These are phyloP conservation scores for Camellia sinensis DNA, from an alignment of 148 eudicot genomes.

Conservation along the genomic window DNA sequence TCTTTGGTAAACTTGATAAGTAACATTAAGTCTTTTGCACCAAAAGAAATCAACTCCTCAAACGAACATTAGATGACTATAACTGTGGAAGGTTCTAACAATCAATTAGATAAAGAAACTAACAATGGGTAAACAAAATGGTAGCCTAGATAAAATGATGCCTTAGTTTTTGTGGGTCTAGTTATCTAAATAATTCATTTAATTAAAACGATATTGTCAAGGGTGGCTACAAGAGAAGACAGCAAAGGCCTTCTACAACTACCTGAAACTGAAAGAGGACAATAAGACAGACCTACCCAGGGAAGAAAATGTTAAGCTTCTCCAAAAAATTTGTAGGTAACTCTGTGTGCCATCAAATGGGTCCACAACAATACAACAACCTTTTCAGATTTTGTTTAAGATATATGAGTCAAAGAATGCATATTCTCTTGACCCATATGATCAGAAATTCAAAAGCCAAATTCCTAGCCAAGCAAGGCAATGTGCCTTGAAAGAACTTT, in stretches of 20 bases:
- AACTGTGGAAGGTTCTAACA: too few relatives aligned
- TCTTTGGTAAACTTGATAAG: not conserved
- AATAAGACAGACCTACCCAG: not conserved
- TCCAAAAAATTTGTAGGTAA: not conserved
- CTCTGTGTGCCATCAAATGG: not conserved
- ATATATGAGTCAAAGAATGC: not conserved
- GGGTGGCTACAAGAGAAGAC: not conserved
- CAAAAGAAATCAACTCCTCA: not conserved
- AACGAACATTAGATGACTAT: not conserved
- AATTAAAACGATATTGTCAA: too few relatives aligned
- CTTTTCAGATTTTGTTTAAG: not conserved
- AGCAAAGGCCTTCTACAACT: not conserved
- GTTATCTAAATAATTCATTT: too few relatives aligned
- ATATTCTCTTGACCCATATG: not conserved
- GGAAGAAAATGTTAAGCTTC: not conserved
- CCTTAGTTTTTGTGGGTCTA: too few relatives aligned
- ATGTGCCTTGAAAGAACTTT: too few relatives aligned
- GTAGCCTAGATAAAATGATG: too few relatives aligned
- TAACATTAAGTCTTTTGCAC: not conserved
- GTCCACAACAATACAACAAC: not conserved
- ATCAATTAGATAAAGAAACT: not conserved
- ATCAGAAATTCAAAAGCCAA: not conserved
- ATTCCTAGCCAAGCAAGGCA: not conserved
- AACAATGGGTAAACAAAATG: not conserved
- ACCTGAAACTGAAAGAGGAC: not conserved